Conservation (phyloP, 2,329 filamentous ascomycete species). For the Trichoderma brevicompactum region DNA sequence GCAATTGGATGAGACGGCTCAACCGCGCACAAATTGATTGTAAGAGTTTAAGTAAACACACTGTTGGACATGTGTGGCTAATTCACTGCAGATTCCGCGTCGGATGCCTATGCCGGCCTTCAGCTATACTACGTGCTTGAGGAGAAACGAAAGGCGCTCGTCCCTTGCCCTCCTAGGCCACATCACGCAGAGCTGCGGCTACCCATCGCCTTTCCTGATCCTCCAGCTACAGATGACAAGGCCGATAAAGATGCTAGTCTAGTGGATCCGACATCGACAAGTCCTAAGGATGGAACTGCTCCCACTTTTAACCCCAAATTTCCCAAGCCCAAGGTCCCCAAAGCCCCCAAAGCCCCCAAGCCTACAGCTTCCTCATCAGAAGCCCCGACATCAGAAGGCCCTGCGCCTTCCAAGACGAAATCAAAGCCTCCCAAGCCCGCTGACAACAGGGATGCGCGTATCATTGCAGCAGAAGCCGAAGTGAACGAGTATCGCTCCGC, state of each 20-base stretch:
- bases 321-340: conserved; percentile 31
- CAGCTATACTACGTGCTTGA: conserved; percentile 77
- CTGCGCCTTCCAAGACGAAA: background rate
- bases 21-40: conserved; percentile 67
- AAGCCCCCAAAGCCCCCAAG: background rate
- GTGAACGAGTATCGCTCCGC: conserved; percentile 44
- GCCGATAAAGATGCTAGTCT: conserved; percentile 40
- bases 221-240: conserved; percentile 2
- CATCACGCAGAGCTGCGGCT: conserved; percentile 67
- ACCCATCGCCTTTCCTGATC: conserved; percentile 60
- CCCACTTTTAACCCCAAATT: background rate
- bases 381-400: background rate
- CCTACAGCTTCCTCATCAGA: background rate
- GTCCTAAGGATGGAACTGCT: conserved; percentile 6
- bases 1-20: conserved; percentile 73
- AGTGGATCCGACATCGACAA: conserved; percentile 24
- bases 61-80: background rate
- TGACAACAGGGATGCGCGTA: conserved; percentile 44
- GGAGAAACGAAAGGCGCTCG: conserved; percentile 64
- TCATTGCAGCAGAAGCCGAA: conserved; percentile 50
- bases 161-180: conserved; percentile 73
- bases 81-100: conserved; percentile 66
- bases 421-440: background rate
- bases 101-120: conserved; percentile 79
- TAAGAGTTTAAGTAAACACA: conserved; percentile 51